Percentiles rank a stretch among this genome's conserved stretches.
These are phyloP conservation scores for Acorus gramineus DNA, from an alignment of 106 monocot genomes.

Conservation along the genomic window DNA sequence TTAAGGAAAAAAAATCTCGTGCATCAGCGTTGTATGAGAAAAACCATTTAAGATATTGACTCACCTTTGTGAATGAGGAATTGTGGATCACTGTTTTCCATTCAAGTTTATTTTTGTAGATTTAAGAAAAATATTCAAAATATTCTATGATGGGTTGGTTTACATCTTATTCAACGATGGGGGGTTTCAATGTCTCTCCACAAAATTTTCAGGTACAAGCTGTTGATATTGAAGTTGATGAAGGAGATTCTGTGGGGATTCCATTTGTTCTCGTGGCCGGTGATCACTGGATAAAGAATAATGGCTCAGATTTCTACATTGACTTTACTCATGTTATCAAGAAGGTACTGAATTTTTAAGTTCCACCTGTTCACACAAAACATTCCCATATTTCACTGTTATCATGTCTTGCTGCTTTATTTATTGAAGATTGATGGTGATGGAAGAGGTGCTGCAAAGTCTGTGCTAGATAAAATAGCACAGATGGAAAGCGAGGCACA, in stretches of 20 bases:
- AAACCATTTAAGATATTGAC: too few species aligned
- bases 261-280: constrained; percentile 69
- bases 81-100: background rate
- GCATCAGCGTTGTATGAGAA: too few species aligned
- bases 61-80: background rate
- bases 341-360: constrained; percentile 33
- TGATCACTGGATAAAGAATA: constrained; percentile 80
- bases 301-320: constrained; percentile 73
- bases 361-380: too few species aligned
- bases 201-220: constrained; percentile 22
- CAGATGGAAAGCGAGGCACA: constrained; percentile 75
- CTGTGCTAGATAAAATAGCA: constrained; percentile 64
- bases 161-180: background rate
- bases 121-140: too few species aligned
- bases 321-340: constrained; percentile 27
- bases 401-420: background rate
- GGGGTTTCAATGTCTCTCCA: background rate
- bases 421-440: constrained; percentile 59
- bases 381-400: too few species aligned
- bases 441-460: constrained; percentile 74
- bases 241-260: constrained; percentile 47
- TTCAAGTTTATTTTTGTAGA: too few species aligned
- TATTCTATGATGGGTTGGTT: background rate
- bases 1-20: too few species aligned
- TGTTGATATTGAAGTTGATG: constrained; percentile 69